Evolutionary conservation across 306 rosid species (phyloP).

Genomic region (Acacia melanoxylon): DNA sequence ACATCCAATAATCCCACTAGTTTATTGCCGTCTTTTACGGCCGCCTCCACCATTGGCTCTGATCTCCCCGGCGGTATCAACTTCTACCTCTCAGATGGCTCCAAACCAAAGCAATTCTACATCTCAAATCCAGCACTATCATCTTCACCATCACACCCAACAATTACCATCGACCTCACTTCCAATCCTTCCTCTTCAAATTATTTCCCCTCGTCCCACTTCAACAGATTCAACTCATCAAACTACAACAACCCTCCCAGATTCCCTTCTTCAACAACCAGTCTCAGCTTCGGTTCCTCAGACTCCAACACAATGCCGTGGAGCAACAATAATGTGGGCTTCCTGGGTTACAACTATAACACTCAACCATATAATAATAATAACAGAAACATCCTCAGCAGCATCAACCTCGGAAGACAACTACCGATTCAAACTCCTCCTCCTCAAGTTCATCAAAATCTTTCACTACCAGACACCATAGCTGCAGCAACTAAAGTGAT

Average conservation of each 20-base stretch:
- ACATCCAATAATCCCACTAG: slow-evolving; percentile 31
- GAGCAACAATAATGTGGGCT: slow-evolving; percentile 40
- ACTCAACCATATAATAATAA: slow-evolving; percentile 33
- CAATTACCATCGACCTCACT: slow-evolving; percentile 88
- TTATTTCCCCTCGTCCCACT: slow-evolving; percentile 23
- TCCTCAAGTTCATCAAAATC: slow-evolving; percentile 3
- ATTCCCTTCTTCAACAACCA: slow-evolving; percentile 51
- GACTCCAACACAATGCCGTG: slow-evolving; percentile 53
- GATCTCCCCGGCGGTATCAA: slow-evolving; percentile 65
- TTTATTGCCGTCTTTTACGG: slow-evolving; percentile 13
- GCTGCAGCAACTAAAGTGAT: slow-evolving; percentile 94
- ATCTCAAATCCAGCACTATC: slow-evolving; percentile 55
- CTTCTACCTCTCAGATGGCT: slow-evolving; percentile 50
- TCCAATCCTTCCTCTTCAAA: slow-evolving; percentile 45
- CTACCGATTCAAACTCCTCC: slow-evolving; percentile 25
- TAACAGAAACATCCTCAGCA: slow-evolving; percentile 41
- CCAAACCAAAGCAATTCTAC: slow-evolving; percentile 61
- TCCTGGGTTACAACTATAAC: slow-evolving; percentile 38
- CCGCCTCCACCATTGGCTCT: slow-evolving; percentile 20
- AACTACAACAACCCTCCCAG: slow-evolving; percentile 42
- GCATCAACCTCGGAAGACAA: slow-evolving; percentile 46
- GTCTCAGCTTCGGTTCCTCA: slow-evolving; percentile 58
- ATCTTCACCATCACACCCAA: slow-evolving; percentile 68
- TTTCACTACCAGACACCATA: slow-evolving; percentile 45
- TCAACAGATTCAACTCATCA: slow-evolving; percentile 47